Base-by-base conservation (phyloP, 2,329 filamentous ascomycete genomes). In the Colletotrichum filicis region DNA sequence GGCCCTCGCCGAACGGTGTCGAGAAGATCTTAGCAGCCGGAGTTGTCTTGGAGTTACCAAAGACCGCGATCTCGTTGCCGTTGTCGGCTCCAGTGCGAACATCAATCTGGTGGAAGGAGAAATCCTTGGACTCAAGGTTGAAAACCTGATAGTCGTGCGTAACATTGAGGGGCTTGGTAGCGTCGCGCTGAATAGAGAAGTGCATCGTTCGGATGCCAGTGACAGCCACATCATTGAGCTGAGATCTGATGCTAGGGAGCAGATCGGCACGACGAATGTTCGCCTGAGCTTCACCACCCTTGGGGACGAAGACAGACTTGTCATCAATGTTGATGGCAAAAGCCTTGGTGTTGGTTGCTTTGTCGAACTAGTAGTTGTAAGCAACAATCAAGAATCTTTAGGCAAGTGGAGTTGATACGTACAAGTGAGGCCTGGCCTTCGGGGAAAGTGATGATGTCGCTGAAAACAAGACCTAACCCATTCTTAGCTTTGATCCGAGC, bases 191-290 rank as follows among this genome's bases (percentile, higher is more conserved):
- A 35, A 87, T 80, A 64, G 82, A 84, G 76, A 83, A 86, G 77
- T 87, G 86, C 73, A 86, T 79, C 1, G 85, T 86, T 74, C 85
- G 85, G 57, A 84, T 77, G 14, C 85, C 85, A 32, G 79, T 82
- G 49, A 80, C 82, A 28, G 83, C 83, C 24, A 80, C 78, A 28
- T 85, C 84, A 37, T 82, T 80, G 22, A 82, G 74, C 16, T 77
- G 79, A 6, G 74, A 76, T 79, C 80, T 78, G 82, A 82, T 68
- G 79, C 77, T 64, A n/a, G 84, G 79, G 55, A 86, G 81, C 64
- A 87, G 79, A 37, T 86, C 85, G 3, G 84, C 85, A 65, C 85
- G 82, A 53, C 85, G 80, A 78, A 87, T 87, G 12, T 86, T 85
- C 6, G 79, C 79, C 74, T 87, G 85, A 2, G 78, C 74, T 68